phyloP scores from a whole-genome alignment of 495 filamentous ascomycete species.

The Apodospora peruviana region DNA sequence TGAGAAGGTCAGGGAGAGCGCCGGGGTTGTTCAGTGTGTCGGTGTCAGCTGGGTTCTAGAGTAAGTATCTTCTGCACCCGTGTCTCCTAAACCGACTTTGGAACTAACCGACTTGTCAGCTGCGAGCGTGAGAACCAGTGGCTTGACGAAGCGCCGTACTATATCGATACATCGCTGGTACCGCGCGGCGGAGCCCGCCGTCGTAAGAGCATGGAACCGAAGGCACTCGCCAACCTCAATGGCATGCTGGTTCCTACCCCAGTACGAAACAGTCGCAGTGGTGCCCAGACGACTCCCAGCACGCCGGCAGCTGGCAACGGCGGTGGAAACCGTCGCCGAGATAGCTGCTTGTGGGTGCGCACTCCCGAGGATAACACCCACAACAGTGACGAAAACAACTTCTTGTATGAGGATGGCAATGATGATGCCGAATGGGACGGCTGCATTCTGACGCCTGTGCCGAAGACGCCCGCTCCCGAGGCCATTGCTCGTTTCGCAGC shows the following conservation, averaged over 20 bases:
- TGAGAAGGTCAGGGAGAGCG: slow-evolving; percentile 74
- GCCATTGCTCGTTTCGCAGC: slow-evolving; percentile 36
- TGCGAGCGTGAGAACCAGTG: slow-evolving; percentile 77
- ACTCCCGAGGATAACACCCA: slow-evolving; percentile 20
- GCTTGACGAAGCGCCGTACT: slow-evolving; percentile 64
- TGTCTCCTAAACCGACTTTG: background rate
- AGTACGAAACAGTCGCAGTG: slow-evolving; percentile 27
- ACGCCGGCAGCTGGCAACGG: slow-evolving; percentile 5
- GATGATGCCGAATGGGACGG: slow-evolving; percentile 33
- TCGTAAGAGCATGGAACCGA: slow-evolving; percentile 89
- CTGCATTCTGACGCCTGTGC: slow-evolving; percentile 41
- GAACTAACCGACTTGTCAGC: slow-evolving; percentile 32
- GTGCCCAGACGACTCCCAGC: slow-evolving; percentile 33
- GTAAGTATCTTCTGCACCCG: slow-evolving; percentile 42
- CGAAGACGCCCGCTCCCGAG: slow-evolving; percentile 50
- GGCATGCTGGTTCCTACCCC: slow-evolving; percentile 52
- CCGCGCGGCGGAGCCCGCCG: slow-evolving; percentile 73
- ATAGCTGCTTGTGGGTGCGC: slow-evolving; percentile 47
- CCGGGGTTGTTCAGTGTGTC: slow-evolving; percentile 74
- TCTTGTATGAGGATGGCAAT: slow-evolving; percentile 12
- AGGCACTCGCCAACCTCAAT: slow-evolving; percentile 66
- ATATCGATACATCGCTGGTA: slow-evolving; percentile 62
- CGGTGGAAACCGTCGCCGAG: slow-evolving; percentile 34
- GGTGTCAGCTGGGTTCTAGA: slow-evolving; percentile 86
- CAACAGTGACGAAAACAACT: slow-evolving; percentile 34